Conservation (phyloP, 495 filamentous ascomycete species). For the Penicillium fimorum region DNA sequence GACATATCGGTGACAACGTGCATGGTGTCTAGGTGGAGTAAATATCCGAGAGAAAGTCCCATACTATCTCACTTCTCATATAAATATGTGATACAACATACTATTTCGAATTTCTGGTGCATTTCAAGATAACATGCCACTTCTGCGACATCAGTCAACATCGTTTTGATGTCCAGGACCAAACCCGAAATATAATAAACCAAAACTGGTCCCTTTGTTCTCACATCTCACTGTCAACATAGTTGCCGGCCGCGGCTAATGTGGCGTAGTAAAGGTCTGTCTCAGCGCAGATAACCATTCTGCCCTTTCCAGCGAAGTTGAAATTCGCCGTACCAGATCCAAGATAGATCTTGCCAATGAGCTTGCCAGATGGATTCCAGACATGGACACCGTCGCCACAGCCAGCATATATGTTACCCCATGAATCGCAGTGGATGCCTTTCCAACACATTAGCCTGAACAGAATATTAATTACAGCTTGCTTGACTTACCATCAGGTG, state of each 20-base stretch:
- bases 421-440: constrained; percentile 45
- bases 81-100: background rate
- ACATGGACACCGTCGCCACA: constrained; percentile 48
- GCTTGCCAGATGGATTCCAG: constrained; percentile 38
- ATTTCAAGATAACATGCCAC: background rate
- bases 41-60: background rate
- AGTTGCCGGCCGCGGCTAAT: constrained; percentile 41
- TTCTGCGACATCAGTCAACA: background rate
- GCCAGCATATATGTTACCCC: constrained; percentile 46
- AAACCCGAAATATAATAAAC: background rate
- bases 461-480: background rate
- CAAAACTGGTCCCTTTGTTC: background rate
- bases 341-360: constrained; percentile 51
- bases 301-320: constrained; percentile 54
- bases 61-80: background rate
- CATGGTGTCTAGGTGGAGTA: background rate
- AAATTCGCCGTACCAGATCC: constrained; percentile 50
- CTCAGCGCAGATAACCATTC: constrained; percentile 51
- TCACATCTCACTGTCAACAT: constrained; percentile 28
- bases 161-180: background rate
- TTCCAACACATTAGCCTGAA: background rate
- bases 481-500: constrained; percentile 34
- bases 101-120: background rate
- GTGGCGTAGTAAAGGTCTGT: constrained; percentile 51
- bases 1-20: background rate